Evolutionary conservation across 2,329 filamentous ascomycete species (phyloP).

Genomic region (Zasmidium citrigriseum): DNA sequence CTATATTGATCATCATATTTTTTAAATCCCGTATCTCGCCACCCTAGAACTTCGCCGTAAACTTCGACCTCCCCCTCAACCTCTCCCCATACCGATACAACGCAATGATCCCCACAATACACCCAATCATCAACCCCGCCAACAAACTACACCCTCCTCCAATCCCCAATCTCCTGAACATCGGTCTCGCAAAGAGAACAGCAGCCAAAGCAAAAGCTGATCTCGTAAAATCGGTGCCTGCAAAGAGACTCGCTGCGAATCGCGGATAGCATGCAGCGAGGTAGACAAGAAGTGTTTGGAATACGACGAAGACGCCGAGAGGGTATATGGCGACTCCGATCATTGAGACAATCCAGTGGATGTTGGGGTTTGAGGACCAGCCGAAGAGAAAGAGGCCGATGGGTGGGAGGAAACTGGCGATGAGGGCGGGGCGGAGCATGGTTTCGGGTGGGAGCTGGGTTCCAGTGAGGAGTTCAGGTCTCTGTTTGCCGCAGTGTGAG

Average conservation of each 20-base stretch:
- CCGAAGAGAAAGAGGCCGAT: conserved; percentile 38
- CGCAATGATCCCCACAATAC: conserved; percentile 5
- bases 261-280: conserved; percentile 40
- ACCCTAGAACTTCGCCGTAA: background rate
- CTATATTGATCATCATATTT: too few species aligned
- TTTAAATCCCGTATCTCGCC: too few species aligned
- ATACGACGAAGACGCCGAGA: conserved; percentile 40
- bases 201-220: conserved; percentile 5
- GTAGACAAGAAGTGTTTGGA: conserved; percentile 46
- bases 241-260: conserved; percentile 59
- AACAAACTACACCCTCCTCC: conserved; percentile 13
- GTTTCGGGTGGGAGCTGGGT: conserved; percentile 34
- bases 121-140: conserved; percentile 4
- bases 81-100: background rate
- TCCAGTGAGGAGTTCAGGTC: conserved; percentile 13
- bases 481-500: background rate
- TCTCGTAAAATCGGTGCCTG: conserved; percentile 57
- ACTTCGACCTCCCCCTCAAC: background rate
- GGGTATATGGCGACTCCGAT: conserved; percentile 45
- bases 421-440: conserved; percentile 34
- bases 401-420: conserved; percentile 29
- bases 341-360: conserved; percentile 42
- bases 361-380: background rate
- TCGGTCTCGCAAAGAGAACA: conserved; percentile 9
- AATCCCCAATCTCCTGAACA: conserved; percentile 12